phyloP scores from a whole-genome alignment of 495 filamentous ascomycete species.

The Neurospora sp. region DNA sequence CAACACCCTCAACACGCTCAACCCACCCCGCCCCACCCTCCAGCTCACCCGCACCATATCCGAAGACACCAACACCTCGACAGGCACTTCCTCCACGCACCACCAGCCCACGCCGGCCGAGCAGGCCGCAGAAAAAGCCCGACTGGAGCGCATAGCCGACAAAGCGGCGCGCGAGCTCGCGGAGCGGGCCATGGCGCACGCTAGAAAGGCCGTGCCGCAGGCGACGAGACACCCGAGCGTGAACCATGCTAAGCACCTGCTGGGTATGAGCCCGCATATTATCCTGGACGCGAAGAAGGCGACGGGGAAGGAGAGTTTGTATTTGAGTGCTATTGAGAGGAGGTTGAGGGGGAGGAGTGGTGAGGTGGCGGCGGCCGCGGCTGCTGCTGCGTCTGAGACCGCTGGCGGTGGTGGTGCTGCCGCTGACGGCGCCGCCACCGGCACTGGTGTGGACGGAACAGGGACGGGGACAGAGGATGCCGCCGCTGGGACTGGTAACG shows the following conservation, averaged over 20 bases:
- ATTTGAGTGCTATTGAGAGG: slow-evolving; percentile 59
- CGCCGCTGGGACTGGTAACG: not conserved
- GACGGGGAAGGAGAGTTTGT: slow-evolving; percentile 55
- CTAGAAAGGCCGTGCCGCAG: slow-evolving; percentile 31
- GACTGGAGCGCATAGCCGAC: slow-evolving; percentile 39
- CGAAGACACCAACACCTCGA: not conserved
- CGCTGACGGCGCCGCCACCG: not conserved
- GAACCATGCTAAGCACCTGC: slow-evolving; percentile 38
- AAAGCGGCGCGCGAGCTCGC: slow-evolving; percentile 35
- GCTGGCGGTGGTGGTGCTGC: not conserved
- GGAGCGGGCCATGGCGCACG: slow-evolving; percentile 37
- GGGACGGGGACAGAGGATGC: not conserved
- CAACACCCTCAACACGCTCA: not conserved
- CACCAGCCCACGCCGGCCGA: slow-evolving; percentile 24
- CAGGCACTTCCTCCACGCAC: not conserved
- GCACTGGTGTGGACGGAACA: not conserved
- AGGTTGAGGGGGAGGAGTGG: slow-evolving; percentile 33
- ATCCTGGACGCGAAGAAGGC: slow-evolving; percentile 48
- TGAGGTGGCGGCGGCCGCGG: slow-evolving; percentile 11
- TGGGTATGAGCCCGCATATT: slow-evolving; percentile 36
- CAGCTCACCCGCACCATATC: not conserved
- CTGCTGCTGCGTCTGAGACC: not conserved
- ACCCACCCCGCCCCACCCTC: not conserved
- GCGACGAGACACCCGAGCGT: slow-evolving; percentile 36
- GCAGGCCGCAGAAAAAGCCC: slow-evolving; percentile 39